These are phyloP conservation scores for Austroboletus novae-zelandiae DNA, from an alignment of 1,284 basidiomycete species.

Conservation along the genomic window DNA sequence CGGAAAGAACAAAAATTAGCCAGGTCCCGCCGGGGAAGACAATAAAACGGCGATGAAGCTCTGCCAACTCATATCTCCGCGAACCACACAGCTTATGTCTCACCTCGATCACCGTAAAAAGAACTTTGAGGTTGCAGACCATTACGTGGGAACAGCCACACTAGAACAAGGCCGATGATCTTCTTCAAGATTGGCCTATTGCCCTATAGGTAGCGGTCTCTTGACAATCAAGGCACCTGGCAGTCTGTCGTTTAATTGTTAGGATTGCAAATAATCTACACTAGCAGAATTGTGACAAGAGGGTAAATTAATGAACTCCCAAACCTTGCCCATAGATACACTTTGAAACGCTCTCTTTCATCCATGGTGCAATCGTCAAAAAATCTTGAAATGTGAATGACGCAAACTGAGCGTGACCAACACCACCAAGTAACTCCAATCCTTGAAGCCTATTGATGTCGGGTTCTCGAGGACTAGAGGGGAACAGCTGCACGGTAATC, in stretches of 20 bases:
- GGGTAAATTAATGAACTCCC: conserved; percentile 43
- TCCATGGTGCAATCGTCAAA: conserved; percentile 72
- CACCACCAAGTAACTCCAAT: conserved; percentile 46
- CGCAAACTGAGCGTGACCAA: conserved; percentile 56
- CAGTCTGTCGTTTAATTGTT: not conserved
- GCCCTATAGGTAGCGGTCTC: not conserved
- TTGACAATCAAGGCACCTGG: conserved; percentile 9
- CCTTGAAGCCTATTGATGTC: conserved; percentile 43
- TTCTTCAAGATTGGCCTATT: not conserved
- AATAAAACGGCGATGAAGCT: conserved; percentile 18
- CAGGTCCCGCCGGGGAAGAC: conserved; percentile 14
- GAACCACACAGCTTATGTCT: conserved; percentile 28
- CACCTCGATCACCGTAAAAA: conserved; percentile 32
- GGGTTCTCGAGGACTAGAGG: conserved; percentile 42
- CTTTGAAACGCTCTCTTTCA: conserved; percentile 59
- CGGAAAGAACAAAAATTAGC: conserved; percentile 24
- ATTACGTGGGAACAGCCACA: conserved; percentile 15
- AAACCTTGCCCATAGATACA: conserved; percentile 67
- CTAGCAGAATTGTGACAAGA: not conserved
- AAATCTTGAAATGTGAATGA: conserved; percentile 71
- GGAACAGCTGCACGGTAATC: conserved; percentile 62
- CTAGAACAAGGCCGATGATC: conserved; percentile 10
- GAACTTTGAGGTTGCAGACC: not conserved
- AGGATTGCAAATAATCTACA: not conserved
- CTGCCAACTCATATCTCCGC: conserved; percentile 6